Base-by-base conservation (phyloP, 805 yeast species). In the Alloascoidea africana region DNA sequence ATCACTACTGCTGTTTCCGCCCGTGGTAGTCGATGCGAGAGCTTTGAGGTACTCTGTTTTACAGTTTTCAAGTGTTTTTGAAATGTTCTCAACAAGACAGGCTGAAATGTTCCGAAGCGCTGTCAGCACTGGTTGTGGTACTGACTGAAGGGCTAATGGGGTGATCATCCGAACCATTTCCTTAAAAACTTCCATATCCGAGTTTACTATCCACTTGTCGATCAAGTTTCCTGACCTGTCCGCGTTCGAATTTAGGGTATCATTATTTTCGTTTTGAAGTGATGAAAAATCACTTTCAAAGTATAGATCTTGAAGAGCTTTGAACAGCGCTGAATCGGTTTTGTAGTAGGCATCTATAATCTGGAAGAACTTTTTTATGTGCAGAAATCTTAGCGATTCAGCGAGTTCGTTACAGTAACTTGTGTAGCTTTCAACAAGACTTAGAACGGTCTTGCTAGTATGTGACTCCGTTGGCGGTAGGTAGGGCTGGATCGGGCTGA, bases 361-460 rank as follows among this genome's bases (percentile, higher is more conserved):
- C 13, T 66, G 58, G 37, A 76, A 66, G 23, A 85, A 55, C 47
- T 70, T 70, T 41, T 70, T 73, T 41, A 78, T 54, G 40, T 77
- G 81, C 73, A 83, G 67, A 49, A 63, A 76, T 43, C 87, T 63
- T 40, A 84, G 57, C 36, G 73, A 65, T 43, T 80, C 84, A 41
- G 80, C 74, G 18, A 81, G 55, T 4, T 75, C 55, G 32, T 69
- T 68, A 48, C 85, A 77, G 50, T 79, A 77, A 5, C 74, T 64
- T 41, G 65, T 68, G 56, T 82, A 82, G 14, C 76, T 53, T 2
- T 75, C 72, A 40, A 65, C 67, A 36, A 84, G 58, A 0, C 82
- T 74, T 14, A 70, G 73, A 2, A 75, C 74, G 27, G 73, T 65
- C 14, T 51, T 50, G 42, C 75, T 82, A 3, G 8, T 23, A 8